Base-by-base conservation (phyloP, 805 yeast genomes). In the Ogataea paraovalis region DNA sequence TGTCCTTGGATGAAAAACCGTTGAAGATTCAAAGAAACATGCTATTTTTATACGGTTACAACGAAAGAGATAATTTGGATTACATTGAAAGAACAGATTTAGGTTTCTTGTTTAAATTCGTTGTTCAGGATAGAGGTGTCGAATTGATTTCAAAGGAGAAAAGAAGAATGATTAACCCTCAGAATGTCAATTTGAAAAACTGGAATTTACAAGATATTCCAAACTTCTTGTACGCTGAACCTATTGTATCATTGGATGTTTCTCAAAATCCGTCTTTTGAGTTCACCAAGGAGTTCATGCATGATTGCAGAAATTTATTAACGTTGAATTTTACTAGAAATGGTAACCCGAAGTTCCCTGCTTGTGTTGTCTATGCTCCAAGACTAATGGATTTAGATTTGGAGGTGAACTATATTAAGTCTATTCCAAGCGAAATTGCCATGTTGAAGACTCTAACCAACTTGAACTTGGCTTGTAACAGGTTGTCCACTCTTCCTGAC, bases 201-300 rank as follows among this genome's bases (percentile, higher is more conserved):
- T 76, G 85, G 71, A 83, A 85, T 56, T 70, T 91, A 47, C 88
- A 87, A 52, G 87, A 88, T 18, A 86, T 92, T 7, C 97, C 97
- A 0, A 85, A 88, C 45, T 75, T 85, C 25, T 79, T 91, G 52
- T 89, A 85, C 61, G 87, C 96, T 0, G 78, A 83, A 47, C 92
- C 87, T 52, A 88, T 91, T 48, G 86, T 85, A 56, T 75, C 83
- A 51, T 72, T 91, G 51, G 92, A 91, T 64, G 88, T 89, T 8
- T 85, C 95, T 2, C 80, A 85, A 52, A 91, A 91, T 62, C 96
- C 96, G 3, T 85, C 95, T 16, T 83, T 92, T 45, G 80, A 82
- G 49, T 71, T 91, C 30, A 96, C 97, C 0, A 69, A 80, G 46
- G 96, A 90, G 60, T 91, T 91, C 62, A 82, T 91, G 58, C 96